These are phyloP conservation scores for Ceratobasidium sp. DNA, from an alignment of 1,284 basidiomycete species.

Conservation along the genomic window DNA sequence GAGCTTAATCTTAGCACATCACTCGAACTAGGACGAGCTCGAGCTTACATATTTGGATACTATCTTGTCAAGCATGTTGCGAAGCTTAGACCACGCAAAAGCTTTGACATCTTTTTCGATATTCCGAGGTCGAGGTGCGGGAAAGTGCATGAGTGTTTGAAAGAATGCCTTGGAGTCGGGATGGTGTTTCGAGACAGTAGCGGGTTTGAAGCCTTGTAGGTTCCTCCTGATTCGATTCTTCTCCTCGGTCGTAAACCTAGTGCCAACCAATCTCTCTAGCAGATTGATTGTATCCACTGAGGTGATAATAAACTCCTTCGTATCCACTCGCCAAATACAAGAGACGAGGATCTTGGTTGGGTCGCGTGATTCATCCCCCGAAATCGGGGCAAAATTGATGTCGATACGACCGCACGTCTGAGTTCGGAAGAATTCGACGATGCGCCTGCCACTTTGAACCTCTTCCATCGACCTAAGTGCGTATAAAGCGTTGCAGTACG, in stretches of 20 bases:
- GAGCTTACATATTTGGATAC: constrained; percentile 89
- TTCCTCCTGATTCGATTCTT: constrained; percentile 96
- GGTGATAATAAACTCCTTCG: constrained; percentile 83
- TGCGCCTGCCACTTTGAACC: constrained; percentile 63
- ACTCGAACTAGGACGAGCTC: neutral
- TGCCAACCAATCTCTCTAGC: constrained; percentile 84
- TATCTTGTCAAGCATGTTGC: constrained; percentile 87
- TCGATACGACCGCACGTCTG: constrained; percentile 67
- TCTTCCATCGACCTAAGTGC: constrained; percentile 61
- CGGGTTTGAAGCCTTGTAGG: constrained; percentile 89
- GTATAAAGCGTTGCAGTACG: neutral
- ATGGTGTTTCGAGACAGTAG: constrained; percentile 88
- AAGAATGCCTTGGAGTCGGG: constrained; percentile 84
- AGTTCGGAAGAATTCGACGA: constrained; percentile 71
- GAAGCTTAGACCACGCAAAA: constrained; percentile 88
- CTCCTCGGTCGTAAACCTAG: constrained; percentile 89
- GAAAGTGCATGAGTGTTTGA: constrained; percentile 94
- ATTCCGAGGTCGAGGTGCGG: constrained; percentile 90
- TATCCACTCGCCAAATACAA: constrained; percentile 87
- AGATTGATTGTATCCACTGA: constrained; percentile 95
- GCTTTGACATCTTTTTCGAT: constrained; percentile 99
- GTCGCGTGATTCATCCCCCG: constrained; percentile 61
- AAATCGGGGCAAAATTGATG: constrained; percentile 67
- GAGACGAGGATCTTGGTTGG: constrained; percentile 71
- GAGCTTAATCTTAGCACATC: neutral